Conservation (phyloP, 2,329 filamentous ascomycete species). For the Ophiocordyceps camponoti-saundersi region DNA sequence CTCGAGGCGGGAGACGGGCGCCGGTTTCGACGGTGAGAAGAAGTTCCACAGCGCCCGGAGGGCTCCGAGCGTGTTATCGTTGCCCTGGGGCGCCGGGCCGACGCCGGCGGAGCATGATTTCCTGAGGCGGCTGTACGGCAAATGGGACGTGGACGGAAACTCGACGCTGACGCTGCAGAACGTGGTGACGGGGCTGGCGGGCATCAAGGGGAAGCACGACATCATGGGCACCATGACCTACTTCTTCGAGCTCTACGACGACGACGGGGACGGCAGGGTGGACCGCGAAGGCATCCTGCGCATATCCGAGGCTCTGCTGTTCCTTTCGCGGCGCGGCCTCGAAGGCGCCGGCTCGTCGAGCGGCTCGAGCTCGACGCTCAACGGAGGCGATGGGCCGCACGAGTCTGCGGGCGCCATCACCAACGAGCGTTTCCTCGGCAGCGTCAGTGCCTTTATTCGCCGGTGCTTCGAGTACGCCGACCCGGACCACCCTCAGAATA, state of each 20-base stretch:
- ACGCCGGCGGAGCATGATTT: conserved; percentile 89
- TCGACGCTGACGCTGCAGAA: conserved; percentile 77
- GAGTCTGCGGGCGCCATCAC: conserved; percentile 36
- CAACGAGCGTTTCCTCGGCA: conserved; percentile 80
- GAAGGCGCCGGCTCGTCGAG: conserved; percentile 57
- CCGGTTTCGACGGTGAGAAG: conserved; percentile 36
- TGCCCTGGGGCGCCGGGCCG: conserved; percentile 36
- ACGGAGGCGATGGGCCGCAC: conserved; percentile 15
- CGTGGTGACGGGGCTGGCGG: conserved; percentile 76
- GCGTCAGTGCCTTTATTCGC: conserved; percentile 88
- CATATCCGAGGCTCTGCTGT: conserved; percentile 86
- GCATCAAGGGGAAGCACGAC: conserved; percentile 82
- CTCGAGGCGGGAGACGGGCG: conserved; percentile 27
- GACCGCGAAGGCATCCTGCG: conserved; percentile 88
- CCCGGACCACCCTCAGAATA: conserved; percentile 59
- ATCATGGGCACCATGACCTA: conserved; percentile 98
- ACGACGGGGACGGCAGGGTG: conserved; percentile 76
- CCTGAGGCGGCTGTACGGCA: conserved; percentile 67
- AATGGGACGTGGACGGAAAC: conserved; percentile 69
- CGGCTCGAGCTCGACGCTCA: conserved; percentile 37
- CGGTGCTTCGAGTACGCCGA: conserved; percentile 97
- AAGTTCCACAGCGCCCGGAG: conserved; percentile 42
- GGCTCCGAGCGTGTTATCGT: conserved; percentile 22
- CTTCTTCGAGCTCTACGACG: conserved; percentile 95
- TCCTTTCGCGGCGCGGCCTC: conserved; percentile 76